Evolutionary conservation across 345 rosid genomes (phyloP), one percentile per base, ranked within the genome.

Genomic region (Kernera saxatilis): DNA sequence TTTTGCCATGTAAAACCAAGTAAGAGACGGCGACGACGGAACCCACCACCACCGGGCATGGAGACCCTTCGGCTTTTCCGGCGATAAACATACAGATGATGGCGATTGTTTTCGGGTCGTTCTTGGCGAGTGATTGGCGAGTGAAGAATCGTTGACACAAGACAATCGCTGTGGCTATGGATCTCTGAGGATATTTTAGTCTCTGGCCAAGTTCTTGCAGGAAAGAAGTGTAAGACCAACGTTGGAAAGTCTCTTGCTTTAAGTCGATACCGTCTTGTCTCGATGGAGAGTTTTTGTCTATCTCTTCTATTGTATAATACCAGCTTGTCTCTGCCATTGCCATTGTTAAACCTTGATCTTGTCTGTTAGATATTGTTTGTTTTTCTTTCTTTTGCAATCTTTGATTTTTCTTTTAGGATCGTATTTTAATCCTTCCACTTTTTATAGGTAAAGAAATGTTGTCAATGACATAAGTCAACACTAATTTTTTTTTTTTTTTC

Each of bases 181-280:
- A 5, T 10, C 1, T 69, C 25, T 69, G 73, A 43, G 64, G 45
- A 10, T 44, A 21, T 0, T 44, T 30, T 4, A 69, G 45, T 43
- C 54, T 30, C 5, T 55, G 35, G 5, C 73, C 73, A 30, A 69
- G 54, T 8, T 69, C 45, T 32, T 69, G 73, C 0, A 69, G 55
- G 73, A 69, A 69, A n/a, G 73, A 30, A 21, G 73, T 1, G 73
- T 69, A 69, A 69, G 25, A 69, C 73, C 73, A 69, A 55, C 73
- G 64, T 30, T 55, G 73, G 25, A 55, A 55, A 5, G 26, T 69
- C 14, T 68, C 72, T 21, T 68, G 25, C 72, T 43, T 43, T 9
- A 22, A 6, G 72, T 32, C 27, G 21, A 67, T 67, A 37, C 62
- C 62, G 30, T 67, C 71, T 13, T 40, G 2, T 67, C 51, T 67